Base-by-base conservation (phyloP, 495 filamentous ascomycete genomes). In the Daldinia vernicosa region DNA sequence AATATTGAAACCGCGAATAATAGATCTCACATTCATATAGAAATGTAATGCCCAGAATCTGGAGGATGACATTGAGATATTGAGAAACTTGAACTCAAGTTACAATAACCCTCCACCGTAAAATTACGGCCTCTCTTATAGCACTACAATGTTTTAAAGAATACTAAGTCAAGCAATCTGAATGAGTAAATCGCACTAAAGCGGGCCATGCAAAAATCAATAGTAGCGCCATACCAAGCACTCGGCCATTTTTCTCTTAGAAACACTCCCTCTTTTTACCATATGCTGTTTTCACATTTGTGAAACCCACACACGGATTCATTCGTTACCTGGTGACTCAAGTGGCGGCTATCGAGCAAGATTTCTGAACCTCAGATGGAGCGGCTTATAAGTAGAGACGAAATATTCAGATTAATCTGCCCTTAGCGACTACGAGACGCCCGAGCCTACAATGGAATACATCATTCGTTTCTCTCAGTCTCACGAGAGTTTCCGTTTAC, bases 391-490 rank as follows among this genome's bases (percentile, higher is more conserved):
- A 33, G 27, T 8, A 40, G 50, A 33, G 30, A 62, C 52, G 33
- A 47, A 66, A n/a, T 50, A 65, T 57, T 15, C 33, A 22, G n/a
- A 50, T 30, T 30, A 17, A 30, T 28, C 17, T 56, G 32, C 64
- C 27, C 54, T 64, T 50, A 47, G 51, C 55, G 4, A 59, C 26
- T 32, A 57, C 51, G 30, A 61, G 28, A 51, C 54, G 51, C 33
- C 6, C 26, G 59, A 55, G 63, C 28, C 33, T 60, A 74, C 61
- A 1, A 90, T 93, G 87, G 88, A 95, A 63, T 98, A 91, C 72
- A 87, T 99, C 51, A 89, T 99, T 64, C 91, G 95, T 67, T 93
- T 98, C 76, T 93, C 90, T 11, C 96, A 98, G 78, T 83, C 86
- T 57, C 94, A 98, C 77, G 93, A 98, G 83, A 91, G 87, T 14